Base-by-base conservation (phyloP, 2,329 filamentous ascomycete species). In the Exophiala mesophila region DNA sequence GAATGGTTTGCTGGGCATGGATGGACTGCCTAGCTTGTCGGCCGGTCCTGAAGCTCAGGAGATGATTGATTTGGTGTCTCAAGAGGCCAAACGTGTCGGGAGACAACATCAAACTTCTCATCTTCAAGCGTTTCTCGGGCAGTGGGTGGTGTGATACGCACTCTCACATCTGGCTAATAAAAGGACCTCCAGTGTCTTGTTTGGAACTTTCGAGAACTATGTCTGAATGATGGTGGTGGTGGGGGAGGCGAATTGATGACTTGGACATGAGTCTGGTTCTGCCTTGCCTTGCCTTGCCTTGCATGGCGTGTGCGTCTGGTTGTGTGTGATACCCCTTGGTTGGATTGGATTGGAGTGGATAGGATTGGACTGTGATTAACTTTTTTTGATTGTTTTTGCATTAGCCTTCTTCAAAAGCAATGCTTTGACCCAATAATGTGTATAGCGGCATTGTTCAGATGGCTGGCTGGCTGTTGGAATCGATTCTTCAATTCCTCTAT, bases 41-140 rank as follows among this genome's bases (percentile, higher is more conserved):
- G 51, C 53, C 3, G 52, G 44, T 5, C 53, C 53, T 15, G 53
- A 56, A 23, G 50, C 53, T 6, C 53, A 56, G 34, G 53, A 56
- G 29, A 53, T 56, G 52, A 38, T 56, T 16, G 53, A 56, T 36
- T 41, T 56, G 24, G 49, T 56, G 5, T 28, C 42, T 3, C 39
- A 46, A 17, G 53, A 56, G 42, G 52, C 53, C 9, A 56, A 52
- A 41, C 41, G 52, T 28, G 52, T 54, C 12, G 53, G 53, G 8
- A 49, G 53, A 23, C 47, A 54, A 28, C 46, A 56, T 31, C 53
- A 56, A 36, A 52, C 50, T 6, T 38, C 39, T 16, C 46, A 56
- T 44, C 44, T 56, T 18, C 44, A 56, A 31, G 50, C 45, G 12
- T 52, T 56, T 36, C 41, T 56, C 23, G 53, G 52, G 3, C 49